phyloP scores from a whole-genome alignment of 805 yeast species.

The Metahyphopichia silvanorum region DNA sequence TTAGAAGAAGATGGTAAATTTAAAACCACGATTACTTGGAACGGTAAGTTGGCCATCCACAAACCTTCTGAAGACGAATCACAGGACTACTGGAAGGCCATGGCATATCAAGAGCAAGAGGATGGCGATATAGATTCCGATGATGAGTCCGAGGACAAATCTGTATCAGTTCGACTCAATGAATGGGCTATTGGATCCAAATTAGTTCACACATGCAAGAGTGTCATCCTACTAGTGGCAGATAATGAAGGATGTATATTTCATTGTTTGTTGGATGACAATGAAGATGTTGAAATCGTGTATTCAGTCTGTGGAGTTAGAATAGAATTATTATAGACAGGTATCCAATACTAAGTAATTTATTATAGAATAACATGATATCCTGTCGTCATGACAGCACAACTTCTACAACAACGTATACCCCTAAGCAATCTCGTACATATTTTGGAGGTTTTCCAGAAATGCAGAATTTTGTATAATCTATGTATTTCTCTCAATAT shows the following conservation, averaged over 20 bases:
- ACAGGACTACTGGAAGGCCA: conserved; percentile 16
- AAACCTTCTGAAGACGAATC: conserved; percentile 25
- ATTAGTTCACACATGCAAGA: conserved; percentile 59
- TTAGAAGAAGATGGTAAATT: conserved; percentile 53
- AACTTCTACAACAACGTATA: too few relatives aligned
- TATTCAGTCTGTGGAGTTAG: conserved; percentile 51
- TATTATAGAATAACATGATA: too few relatives aligned
- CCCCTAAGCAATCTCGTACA: too few relatives aligned
- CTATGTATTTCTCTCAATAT: too few relatives aligned
- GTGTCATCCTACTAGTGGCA: conserved; percentile 56
- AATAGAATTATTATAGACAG: too few relatives aligned
- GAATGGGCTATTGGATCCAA: conserved; percentile 70
- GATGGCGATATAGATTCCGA: conserved; percentile 5
- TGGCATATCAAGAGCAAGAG: too few relatives aligned
- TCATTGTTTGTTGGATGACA: conserved; percentile 64
- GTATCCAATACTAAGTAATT: too few relatives aligned
- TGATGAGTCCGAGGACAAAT: conserved; percentile 27
- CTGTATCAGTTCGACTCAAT: conserved; percentile 49
- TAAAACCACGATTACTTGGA: conserved; percentile 58
- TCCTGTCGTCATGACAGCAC: too few relatives aligned
- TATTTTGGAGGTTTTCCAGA: too few relatives aligned
- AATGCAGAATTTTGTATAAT: too few relatives aligned
- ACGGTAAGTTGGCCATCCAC: conserved; percentile 46
- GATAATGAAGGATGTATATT: conserved; percentile 58
- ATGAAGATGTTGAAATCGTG: conserved; percentile 60